Evolutionary conservation across 78 protist genomes (phyloP).

Genomic region (slime mould (Dictyostelium discoideum)): dicty_2.7 NC_007091.3:763501-764000

Average conservation of each 20-base stretch:
- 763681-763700: conserved; percentile 82
- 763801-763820: not conserved
- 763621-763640: not conserved
- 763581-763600: conserved; percentile 49
- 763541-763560: conserved; percentile 87
- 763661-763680: conserved; percentile 54
- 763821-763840: too few species aligned
- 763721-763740: conserved; percentile 77
- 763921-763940: conserved; percentile 48
- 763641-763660: not conserved
- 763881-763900: conserved; percentile 40
- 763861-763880: not conserved
- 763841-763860: not conserved
- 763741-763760: conserved; percentile 31
- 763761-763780: conserved; percentile 21
- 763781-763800: conserved; percentile 48
- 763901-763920: conserved; percentile 70
- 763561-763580: conserved; percentile 88
- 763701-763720: conserved; percentile 76
- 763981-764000: conserved; percentile 46
- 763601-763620: too few species aligned
- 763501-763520: conserved; percentile 55
- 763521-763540: conserved; percentile 79
- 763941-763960: conserved; percentile 63
- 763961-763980: conserved; percentile 43